These are phyloP conservation scores for Mortierella antarctica DNA, from an alignment of 192 early-diverging fungal species.

Conservation along the genomic window DNA sequence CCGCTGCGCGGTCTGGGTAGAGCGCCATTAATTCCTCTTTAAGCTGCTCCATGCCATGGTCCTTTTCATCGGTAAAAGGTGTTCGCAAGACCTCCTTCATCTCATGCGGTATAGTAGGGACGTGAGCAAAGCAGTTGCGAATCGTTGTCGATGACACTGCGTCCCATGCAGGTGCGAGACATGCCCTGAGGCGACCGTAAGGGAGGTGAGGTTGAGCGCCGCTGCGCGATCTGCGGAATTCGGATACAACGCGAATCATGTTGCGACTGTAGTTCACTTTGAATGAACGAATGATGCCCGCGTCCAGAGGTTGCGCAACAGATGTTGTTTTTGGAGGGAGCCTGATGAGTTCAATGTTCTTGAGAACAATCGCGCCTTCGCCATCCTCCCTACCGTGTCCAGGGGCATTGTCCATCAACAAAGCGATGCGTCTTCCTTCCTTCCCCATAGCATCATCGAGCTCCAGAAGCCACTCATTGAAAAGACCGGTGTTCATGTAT, in stretches of 20 bases:
- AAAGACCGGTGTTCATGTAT: background rate
- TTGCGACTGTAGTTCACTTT: constrained; percentile 1
- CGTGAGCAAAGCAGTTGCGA: constrained; percentile 8
- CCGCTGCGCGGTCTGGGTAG: background rate
- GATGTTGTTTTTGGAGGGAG: constrained; percentile 7
- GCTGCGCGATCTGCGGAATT: background rate
- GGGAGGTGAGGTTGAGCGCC: background rate
- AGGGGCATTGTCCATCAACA: constrained; percentile 10
- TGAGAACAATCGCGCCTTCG: background rate
- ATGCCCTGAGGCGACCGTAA: background rate
- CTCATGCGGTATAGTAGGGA: background rate
- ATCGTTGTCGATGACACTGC: background rate
- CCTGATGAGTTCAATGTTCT: background rate
- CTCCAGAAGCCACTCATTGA: background rate
- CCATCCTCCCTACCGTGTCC: background rate
- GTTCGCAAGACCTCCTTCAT: constrained; percentile 1
- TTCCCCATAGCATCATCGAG: background rate
- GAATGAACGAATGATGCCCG: constrained; percentile 9
- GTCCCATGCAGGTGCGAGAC: background rate
- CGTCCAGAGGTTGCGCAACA: background rate
- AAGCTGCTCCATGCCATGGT: constrained; percentile 1
- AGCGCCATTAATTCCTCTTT: background rate
- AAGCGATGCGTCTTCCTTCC: constrained; percentile 3
- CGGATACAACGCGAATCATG: constrained; percentile 2
- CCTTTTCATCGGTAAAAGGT: background rate